These are phyloP conservation scores for Acanthamoeba healyi DNA, from an alignment of 208 protist species.

Conservation along the genomic window DNA sequence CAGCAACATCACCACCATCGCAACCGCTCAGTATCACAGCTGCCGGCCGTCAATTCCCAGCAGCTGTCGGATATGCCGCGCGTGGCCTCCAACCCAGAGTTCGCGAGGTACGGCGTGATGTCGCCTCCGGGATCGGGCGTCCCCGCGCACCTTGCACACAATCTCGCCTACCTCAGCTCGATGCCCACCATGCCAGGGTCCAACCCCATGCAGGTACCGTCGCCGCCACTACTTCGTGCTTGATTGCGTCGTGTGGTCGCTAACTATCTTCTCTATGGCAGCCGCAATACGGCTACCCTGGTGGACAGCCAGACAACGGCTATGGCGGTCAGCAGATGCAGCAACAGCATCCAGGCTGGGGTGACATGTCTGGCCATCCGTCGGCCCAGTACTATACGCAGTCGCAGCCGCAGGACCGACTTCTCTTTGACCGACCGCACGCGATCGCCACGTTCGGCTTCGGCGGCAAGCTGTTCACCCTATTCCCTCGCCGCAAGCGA, in stretches of 20 bases:
- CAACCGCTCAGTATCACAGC: background rate
- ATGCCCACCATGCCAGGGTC: background rate
- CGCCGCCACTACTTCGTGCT: too few species aligned
- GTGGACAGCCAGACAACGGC: background rate
- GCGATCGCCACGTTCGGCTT: constrained; percentile 27
- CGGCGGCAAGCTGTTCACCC: constrained; percentile 21
- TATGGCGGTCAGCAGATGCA: background rate
- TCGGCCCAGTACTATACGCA: background rate
- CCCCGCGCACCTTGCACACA: background rate
- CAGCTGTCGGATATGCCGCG: background rate
- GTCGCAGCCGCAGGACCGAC: constrained; percentile 8
- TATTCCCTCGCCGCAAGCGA: background rate
- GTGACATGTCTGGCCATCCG: background rate
- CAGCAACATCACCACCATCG: background rate
- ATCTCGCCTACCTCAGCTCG: background rate
- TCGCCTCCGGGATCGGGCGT: background rate
- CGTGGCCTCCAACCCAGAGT: constrained; percentile 32
- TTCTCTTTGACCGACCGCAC: constrained; percentile 24
- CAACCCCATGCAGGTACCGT: too few species aligned
- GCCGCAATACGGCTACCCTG: background rate
- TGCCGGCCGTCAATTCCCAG: background rate
- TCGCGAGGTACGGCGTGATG: background rate
- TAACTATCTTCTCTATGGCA: background rate
- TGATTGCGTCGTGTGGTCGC: too few species aligned
- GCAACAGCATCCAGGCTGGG: background rate